Evolutionary conservation across 2,329 filamentous ascomycete genomes (phyloP).

Genomic region (Ilyonectria mors-panacis): DNA sequence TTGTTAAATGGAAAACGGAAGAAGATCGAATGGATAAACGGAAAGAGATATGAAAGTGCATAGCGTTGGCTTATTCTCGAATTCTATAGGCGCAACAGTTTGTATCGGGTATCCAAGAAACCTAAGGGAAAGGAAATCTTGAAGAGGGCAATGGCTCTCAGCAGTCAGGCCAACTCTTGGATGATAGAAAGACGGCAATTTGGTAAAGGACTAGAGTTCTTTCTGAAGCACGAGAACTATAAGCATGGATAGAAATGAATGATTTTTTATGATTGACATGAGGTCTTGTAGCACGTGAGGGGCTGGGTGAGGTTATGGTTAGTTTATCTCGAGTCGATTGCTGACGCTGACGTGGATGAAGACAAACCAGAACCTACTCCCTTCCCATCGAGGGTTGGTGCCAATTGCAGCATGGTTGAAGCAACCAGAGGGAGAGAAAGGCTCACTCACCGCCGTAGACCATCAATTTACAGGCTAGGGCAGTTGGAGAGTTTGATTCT

Average conservation of each 20-base stretch:
- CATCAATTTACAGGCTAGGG: background rate
- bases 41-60: conserved; percentile 25
- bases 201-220: conserved; percentile 6
- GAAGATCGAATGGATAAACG: conserved; percentile 14
- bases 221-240: conserved; percentile 12
- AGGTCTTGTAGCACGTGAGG: background rate
- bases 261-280: background rate
- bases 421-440: no score
- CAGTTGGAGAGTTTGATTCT: background rate
- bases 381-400: no score
- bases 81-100: conserved; percentile 19
- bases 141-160: conserved; percentile 14
- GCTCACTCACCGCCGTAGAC: background rate
- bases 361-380: no score
- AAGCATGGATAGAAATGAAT: conserved; percentile 21
- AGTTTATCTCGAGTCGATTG: background rate
- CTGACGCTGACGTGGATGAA: background rate
- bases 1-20: background rate
- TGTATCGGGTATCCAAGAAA: conserved; percentile 25
- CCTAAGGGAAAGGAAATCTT: conserved; percentile 17
- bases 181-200: conserved; percentile 20
- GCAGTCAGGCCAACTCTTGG: conserved; percentile 6
- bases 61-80: conserved; percentile 27
- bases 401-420: no score
- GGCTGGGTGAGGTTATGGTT: background rate